Evolutionary conservation across 2,329 filamentous ascomycete genomes (phyloP).

Genomic region (Setomelanomma holmii): DNA sequence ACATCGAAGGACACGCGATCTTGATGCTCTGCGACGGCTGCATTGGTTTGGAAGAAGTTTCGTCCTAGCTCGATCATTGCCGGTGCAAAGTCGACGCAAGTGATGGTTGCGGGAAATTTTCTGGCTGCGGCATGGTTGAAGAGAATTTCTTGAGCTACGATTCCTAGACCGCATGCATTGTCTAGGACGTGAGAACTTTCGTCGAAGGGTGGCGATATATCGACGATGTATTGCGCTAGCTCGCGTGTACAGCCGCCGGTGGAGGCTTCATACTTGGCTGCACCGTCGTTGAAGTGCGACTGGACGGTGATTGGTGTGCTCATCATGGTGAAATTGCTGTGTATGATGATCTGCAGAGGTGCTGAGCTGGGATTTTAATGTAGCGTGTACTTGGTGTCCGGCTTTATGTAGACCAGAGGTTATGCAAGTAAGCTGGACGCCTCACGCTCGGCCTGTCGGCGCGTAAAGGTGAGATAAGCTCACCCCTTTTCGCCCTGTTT

Average conservation of each 20-base stretch:
- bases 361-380: too few species aligned
- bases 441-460: not conserved
- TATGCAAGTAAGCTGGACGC: not conserved
- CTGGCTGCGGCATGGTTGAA: constrained; percentile 1
- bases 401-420: not conserved
- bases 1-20: not conserved
- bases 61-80: constrained; percentile 17
- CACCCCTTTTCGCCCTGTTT: too few species aligned
- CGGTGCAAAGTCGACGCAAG: constrained; percentile 13
- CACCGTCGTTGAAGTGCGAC: not conserved
- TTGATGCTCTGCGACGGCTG: not conserved
- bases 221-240: constrained; percentile 19
- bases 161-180: constrained; percentile 36
- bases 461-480: not conserved
- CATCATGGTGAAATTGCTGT: not conserved
- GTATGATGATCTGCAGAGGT: too few species aligned
- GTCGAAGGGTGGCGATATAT: constrained; percentile 16
- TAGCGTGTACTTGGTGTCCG: too few species aligned
- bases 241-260: constrained; percentile 24
- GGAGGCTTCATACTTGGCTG: constrained; percentile 17
- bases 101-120: constrained; percentile 6
- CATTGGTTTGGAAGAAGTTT: not conserved
- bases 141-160: constrained; percentile 26
- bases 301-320: not conserved
- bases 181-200: constrained; percentile 26